phyloP scores from a whole-genome alignment of 139 green algal genomes.

The Chlamydomonas sp. region DNA sequence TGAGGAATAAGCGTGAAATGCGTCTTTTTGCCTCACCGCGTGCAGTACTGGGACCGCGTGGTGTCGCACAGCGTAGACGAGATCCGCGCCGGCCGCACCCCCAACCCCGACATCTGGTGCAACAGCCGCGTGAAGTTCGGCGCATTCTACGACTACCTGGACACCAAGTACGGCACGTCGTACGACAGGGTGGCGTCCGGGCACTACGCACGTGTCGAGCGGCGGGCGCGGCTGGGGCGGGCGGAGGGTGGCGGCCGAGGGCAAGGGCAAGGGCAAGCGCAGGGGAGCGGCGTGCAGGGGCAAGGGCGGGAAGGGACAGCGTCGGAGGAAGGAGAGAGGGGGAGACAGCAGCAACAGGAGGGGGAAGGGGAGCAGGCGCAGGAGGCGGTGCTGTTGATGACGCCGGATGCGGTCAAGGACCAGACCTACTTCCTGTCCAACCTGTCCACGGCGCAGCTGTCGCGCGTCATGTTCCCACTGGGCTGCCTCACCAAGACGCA shows the following conservation, averaged over 20 bases:
- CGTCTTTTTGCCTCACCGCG: not conserved
- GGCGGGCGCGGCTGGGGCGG: not conserved
- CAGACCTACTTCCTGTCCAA: constrained; percentile 95
- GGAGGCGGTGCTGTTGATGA: constrained; percentile 67
- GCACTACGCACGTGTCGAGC: constrained; percentile 55
- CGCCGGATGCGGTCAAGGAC: constrained; percentile 89
- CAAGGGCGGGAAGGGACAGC: not conserved
- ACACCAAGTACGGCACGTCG: constrained; percentile 43
- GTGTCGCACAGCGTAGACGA: constrained; percentile 86
- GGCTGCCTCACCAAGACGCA: constrained; percentile 87
- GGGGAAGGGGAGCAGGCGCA: not conserved
- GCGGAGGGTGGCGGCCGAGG: not conserved
- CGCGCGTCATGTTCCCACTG: constrained; percentile 90
- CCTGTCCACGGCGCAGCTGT: constrained; percentile 82
- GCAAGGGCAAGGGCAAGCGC: not conserved
- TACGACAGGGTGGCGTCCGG: constrained; percentile 48
- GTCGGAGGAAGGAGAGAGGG: not conserved
- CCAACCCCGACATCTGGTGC: constrained; percentile 98
- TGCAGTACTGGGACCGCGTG: constrained; percentile 92
- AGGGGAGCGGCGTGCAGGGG: not conserved
- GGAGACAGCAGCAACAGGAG: constrained; percentile 17
- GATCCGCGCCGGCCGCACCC: constrained; percentile 90
- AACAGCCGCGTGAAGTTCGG: constrained; percentile 85
- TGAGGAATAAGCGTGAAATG: too few species aligned
- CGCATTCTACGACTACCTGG: constrained; percentile 90